phyloP scores from a whole-genome alignment of 768 basidiomycete genomes.

The Rhodotorula kratochvilovae region DNA sequence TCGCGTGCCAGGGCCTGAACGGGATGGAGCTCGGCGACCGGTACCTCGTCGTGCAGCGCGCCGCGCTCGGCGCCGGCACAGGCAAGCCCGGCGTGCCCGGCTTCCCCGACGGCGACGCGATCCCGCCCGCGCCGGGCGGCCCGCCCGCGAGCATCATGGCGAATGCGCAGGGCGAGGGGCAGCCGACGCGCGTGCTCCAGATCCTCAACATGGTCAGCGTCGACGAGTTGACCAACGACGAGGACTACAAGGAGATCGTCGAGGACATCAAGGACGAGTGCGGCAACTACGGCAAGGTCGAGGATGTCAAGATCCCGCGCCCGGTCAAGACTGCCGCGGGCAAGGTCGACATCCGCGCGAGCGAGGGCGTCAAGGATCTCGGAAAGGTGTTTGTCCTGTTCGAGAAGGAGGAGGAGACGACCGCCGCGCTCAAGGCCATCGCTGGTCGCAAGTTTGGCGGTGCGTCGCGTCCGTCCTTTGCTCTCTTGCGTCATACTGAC shows the following conservation, averaged over 20 bases:
- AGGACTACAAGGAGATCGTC: slow-evolving; percentile 87
- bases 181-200: slow-evolving; percentile 70
- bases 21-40: slow-evolving; percentile 98
- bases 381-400: slow-evolving; percentile 96
- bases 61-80: slow-evolving; percentile 65
- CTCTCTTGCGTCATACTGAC: background rate
- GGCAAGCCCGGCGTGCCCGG: slow-evolving; percentile 45
- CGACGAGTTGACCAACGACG: slow-evolving; percentile 83
- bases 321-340: slow-evolving; percentile 80
- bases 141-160: slow-evolving; percentile 42
- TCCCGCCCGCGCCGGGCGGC: background rate
- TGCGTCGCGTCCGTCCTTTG: background rate
- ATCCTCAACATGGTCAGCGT: slow-evolving; percentile 98
- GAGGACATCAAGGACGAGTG: slow-evolving; percentile 91
- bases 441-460: slow-evolving; percentile 57
- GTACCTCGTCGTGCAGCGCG: slow-evolving; percentile 90
- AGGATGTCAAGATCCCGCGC: slow-evolving; percentile 81
- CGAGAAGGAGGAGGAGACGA: slow-evolving; percentile 58
- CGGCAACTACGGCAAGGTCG: slow-evolving; percentile 68
- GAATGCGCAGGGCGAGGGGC: slow-evolving; percentile 36
- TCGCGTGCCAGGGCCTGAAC: slow-evolving; percentile 91
- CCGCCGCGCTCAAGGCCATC: slow-evolving; percentile 71
- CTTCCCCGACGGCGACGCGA: background rate
- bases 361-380: slow-evolving; percentile 75
- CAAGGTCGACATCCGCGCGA: slow-evolving; percentile 56